Percentiles rank a stretch among this genome's conserved stretches.
Evolutionary conservation across 2,329 filamentous ascomycete genomes (phyloP).

Genomic region (Niveomyces coronatus): DNA sequence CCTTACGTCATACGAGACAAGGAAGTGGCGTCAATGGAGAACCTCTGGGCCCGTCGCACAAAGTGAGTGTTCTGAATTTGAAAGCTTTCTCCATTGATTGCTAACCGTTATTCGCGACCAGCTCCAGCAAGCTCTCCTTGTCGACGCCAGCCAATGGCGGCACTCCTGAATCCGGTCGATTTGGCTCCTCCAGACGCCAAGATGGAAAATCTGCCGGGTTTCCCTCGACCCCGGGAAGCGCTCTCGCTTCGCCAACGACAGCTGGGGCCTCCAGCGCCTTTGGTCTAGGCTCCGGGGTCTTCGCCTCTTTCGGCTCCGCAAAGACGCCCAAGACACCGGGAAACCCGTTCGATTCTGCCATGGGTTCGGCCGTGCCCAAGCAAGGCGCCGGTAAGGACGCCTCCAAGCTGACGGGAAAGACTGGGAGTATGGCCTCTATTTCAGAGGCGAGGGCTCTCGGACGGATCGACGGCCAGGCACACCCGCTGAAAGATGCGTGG

Average conservation of each 20-base stretch:
- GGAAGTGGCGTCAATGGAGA: constrained; percentile 43
- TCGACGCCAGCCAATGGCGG: constrained; percentile 58
- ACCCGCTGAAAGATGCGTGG: constrained; percentile 74
- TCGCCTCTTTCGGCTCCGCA: constrained; percentile 72
- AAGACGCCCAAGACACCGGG: constrained; percentile 84
- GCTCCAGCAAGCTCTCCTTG: constrained; percentile 83
- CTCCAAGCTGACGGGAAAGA: constrained; percentile 20
- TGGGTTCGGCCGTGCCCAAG: constrained; percentile 33
- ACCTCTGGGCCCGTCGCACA: constrained; percentile 71
- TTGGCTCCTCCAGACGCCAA: constrained; percentile 59
- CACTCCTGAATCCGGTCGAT: constrained; percentile 48
- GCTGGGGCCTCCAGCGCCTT: constrained; percentile 73
- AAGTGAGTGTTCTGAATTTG: constrained; percentile 49
- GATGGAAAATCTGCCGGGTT: constrained; percentile 73
- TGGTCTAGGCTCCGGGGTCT: constrained; percentile 86
- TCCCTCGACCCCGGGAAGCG: constrained; percentile 58
- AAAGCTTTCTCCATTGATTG: constrained; percentile 11
- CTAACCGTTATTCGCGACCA: constrained; percentile 25
- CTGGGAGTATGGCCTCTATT: constrained; percentile 32
- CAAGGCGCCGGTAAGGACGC: constrained; percentile 21
- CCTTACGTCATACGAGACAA: constrained; percentile 9
- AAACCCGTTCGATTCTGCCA: constrained; percentile 67
- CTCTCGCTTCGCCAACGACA: constrained; percentile 63
- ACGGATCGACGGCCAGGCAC: constrained; percentile 32
- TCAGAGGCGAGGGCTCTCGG: constrained; percentile 27